Percentiles rank a stretch among this genome's conserved stretches.
phyloP scores from a whole-genome alignment of 2,329 filamentous ascomycete species.

The Ceratocystis variospora region DNA sequence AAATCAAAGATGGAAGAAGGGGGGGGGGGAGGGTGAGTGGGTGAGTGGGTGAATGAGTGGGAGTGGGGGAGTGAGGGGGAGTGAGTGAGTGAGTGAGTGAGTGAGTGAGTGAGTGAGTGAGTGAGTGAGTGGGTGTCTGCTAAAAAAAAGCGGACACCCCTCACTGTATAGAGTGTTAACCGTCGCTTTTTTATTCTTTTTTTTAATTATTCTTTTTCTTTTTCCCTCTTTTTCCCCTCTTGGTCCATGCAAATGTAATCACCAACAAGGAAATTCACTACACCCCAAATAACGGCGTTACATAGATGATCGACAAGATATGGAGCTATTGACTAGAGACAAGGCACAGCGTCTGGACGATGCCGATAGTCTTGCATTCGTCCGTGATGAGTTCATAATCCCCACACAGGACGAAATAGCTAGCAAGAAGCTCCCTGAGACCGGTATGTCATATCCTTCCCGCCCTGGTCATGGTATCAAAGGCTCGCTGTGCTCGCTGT shows the following conservation, averaged over 20 bases:
- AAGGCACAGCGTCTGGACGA: slow-evolving; percentile 33
- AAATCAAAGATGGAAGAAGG: neutral
- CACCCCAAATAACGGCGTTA: neutral
- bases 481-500: too few species aligned
- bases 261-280: neutral
- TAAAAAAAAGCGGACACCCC: slow-evolving; percentile 13
- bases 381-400: slow-evolving; percentile 56
- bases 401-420: slow-evolving; percentile 35
- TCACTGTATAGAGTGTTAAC: neutral
- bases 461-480: neutral
- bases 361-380: slow-evolving; percentile 39
- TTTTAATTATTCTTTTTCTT: too few species aligned
- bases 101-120: neutral
- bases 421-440: slow-evolving; percentile 24
- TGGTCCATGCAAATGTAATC: neutral
- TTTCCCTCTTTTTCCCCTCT: neutral
- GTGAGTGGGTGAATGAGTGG: neutral
- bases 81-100: neutral
- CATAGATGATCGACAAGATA: neutral
- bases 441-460: slow-evolving; percentile 19
- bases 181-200: neutral
- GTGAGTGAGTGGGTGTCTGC: neutral
- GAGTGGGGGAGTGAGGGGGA: too few species aligned
- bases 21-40: too few species aligned
- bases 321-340: slow-evolving; percentile 13